Conservation (phyloP, 2,329 filamentous ascomycete species). For the Aspergillus ruber region DNA sequence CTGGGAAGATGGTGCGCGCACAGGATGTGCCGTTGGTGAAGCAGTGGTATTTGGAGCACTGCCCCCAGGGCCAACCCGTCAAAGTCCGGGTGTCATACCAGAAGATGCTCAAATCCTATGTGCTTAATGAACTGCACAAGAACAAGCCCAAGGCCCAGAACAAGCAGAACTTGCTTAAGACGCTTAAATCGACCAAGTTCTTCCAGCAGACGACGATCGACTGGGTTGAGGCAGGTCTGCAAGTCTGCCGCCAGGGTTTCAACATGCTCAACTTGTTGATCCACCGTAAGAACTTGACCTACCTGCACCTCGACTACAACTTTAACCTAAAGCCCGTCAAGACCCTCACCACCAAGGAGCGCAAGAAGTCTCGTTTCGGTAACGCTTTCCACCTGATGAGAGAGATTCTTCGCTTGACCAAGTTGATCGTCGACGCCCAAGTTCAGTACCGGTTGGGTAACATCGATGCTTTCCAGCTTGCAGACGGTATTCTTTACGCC, state of each 20-base stretch:
- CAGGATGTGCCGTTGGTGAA: constrained; percentile 96
- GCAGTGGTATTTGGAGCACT: constrained; percentile 97
- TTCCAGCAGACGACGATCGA: constrained; percentile 99
- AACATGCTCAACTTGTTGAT: constrained; percentile 99
- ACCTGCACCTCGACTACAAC: constrained; percentile 97
- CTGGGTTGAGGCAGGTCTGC: constrained; percentile 97
- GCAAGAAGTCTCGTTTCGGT: constrained; percentile 98
- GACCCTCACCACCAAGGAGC: constrained; percentile 95
- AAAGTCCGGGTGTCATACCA: constrained; percentile 98
- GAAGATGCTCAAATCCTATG: constrained; percentile 91
- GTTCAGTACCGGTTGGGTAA: constrained; percentile 97
- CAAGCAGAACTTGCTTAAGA: constrained; percentile 84
- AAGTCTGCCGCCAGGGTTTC: constrained; percentile 96
- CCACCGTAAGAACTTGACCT: constrained; percentile 96
- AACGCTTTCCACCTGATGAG: constrained; percentile 99
- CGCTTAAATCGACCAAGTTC: constrained; percentile 93
- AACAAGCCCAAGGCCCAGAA: constrained; percentile 92
- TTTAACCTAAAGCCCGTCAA: constrained; percentile 99
- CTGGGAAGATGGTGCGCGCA: constrained; percentile 90
- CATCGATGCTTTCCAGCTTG: constrained; percentile 97
- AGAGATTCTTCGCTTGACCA: constrained; percentile 90
- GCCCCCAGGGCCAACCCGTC: constrained; percentile 81
- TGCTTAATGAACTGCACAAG: constrained; percentile 94
- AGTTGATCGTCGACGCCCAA: constrained; percentile 96
- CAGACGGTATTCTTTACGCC: constrained; percentile 96